Evolutionary conservation across 345 rosid species (phyloP).

Genomic region (Lepidium didymum): DNA sequence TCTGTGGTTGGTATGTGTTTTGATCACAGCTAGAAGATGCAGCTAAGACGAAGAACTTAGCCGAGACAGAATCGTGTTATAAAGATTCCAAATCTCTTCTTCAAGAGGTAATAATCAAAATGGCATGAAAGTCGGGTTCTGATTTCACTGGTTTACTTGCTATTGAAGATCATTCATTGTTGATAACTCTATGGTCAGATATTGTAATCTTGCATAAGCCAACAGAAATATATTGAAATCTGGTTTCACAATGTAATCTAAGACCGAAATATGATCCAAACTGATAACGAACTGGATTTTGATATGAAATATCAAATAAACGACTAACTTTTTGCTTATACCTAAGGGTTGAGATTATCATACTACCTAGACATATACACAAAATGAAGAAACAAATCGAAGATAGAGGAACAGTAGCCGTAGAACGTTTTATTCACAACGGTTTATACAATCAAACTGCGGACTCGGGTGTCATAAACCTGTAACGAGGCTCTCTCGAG

Average conservation of each 20-base stretch:
- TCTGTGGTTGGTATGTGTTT: not conserved
- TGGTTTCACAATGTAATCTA: not conserved
- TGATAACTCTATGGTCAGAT: not conserved
- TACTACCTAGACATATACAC: not conserved
- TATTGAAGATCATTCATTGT: not conserved
- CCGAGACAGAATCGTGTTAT: conserved; percentile 46
- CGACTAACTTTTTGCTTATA: not conserved
- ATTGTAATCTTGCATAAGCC: conserved; percentile 1
- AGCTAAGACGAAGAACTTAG: conserved; percentile 42
- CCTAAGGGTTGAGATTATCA: not conserved
- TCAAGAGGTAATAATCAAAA: conserved; percentile 61
- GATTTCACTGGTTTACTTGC: conserved; percentile 3
- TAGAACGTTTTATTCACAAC: not conserved
- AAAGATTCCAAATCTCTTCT: conserved; percentile 50
- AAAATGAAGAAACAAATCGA: not conserved
- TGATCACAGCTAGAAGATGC: conserved; percentile 67
- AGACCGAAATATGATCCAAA: not conserved
- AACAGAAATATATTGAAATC: not conserved
- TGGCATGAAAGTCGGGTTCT: conserved; percentile 32
- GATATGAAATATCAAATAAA: not conserved
- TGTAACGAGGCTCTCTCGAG: conserved; percentile 36
- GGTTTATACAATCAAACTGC: not conserved
- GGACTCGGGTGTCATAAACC: conserved; percentile 37
- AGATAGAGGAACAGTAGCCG: not conserved
- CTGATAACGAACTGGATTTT: not conserved